Conservation (phyloP, 2,329 filamentous ascomycete genomes). For the Purpureocillium takamizusanense region DNA sequence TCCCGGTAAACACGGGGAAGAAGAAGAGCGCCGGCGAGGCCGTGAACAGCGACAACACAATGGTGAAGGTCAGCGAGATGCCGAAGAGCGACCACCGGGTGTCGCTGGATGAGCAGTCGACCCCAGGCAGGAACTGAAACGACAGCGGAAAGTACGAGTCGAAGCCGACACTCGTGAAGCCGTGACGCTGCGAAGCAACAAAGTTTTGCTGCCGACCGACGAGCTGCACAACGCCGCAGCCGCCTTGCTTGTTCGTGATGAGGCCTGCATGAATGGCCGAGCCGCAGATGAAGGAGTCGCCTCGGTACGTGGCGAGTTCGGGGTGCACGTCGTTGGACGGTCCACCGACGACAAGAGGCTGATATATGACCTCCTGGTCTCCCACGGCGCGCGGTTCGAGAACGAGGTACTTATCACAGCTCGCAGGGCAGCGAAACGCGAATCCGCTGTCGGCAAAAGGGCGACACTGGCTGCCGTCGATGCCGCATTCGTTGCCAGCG, state of each 20-base stretch:
- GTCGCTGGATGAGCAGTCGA: slow-evolving; percentile 64
- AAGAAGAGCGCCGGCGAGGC: slow-evolving; percentile 74
- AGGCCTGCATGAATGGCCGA: slow-evolving; percentile 78
- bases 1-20: slow-evolving; percentile 68
- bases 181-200: slow-evolving; percentile 55
- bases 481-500: slow-evolving; percentile 60
- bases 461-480: slow-evolving; percentile 66
- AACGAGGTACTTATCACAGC: slow-evolving; percentile 56
- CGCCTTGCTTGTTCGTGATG: slow-evolving; percentile 61
- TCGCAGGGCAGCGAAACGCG: slow-evolving; percentile 66
- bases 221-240: slow-evolving; percentile 72
- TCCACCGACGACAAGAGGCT: slow-evolving; percentile 60
- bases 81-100: slow-evolving; percentile 76
- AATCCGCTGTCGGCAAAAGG: slow-evolving; percentile 64
- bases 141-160: slow-evolving; percentile 84
- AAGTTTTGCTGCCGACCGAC: slow-evolving; percentile 61
- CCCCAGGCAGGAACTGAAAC: slow-evolving; percentile 62
- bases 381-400: slow-evolving; percentile 70
- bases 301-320: slow-evolving; percentile 60
- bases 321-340: slow-evolving; percentile 33
- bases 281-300: slow-evolving; percentile 81
- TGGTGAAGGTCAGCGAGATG: slow-evolving; percentile 72
- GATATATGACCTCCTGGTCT: slow-evolving; percentile 55
- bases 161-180: slow-evolving; percentile 69
- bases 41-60: slow-evolving; percentile 72